Evolutionary conservation across 768 basidiomycete species (phyloP).

Genomic region (Lactarius tabidus): DNA sequence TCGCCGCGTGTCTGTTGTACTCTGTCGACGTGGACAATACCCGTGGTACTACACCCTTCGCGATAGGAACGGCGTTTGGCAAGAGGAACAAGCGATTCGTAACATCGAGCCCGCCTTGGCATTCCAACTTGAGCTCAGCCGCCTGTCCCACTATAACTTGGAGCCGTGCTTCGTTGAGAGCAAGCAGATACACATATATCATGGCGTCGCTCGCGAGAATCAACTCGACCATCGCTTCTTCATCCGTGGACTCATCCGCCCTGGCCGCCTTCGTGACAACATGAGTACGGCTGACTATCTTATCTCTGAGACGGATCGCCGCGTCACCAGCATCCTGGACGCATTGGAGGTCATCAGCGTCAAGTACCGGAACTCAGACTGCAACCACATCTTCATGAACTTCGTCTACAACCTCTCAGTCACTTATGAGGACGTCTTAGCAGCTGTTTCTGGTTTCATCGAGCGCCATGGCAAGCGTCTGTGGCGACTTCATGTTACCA

Average conservation of each 20-base stretch:
- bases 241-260: slow-evolving; percentile 92
- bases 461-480: slow-evolving; percentile 97
- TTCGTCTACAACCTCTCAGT: slow-evolving; percentile 97
- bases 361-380: slow-evolving; percentile 87
- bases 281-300: slow-evolving; percentile 98
- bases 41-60: slow-evolving; percentile 94
- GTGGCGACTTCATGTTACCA: slow-evolving; percentile 97
- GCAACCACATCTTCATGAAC: slow-evolving; percentile 99
- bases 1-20: slow-evolving; percentile 85
- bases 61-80: slow-evolving; percentile 68
- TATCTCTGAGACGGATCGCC: slow-evolving; percentile 95
- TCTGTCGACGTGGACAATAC: slow-evolving; percentile 89
- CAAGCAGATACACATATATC: slow-evolving; percentile 97
- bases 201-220: slow-evolving; percentile 92
- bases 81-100: slow-evolving; percentile 92
- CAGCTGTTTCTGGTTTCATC: slow-evolving; percentile 98
- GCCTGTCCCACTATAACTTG: slow-evolving; percentile 94
- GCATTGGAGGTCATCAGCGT: slow-evolving; percentile 92
- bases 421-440: slow-evolving; percentile 93
- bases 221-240: slow-evolving; percentile 98
- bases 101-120: slow-evolving; percentile 98
- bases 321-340: slow-evolving; percentile 91
- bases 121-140: slow-evolving; percentile 95
- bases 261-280: slow-evolving; percentile 85
- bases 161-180: slow-evolving; percentile 95